phyloP scores from a whole-genome alignment of 1,284 basidiomycete species.

The Irpex sp. region DNA sequence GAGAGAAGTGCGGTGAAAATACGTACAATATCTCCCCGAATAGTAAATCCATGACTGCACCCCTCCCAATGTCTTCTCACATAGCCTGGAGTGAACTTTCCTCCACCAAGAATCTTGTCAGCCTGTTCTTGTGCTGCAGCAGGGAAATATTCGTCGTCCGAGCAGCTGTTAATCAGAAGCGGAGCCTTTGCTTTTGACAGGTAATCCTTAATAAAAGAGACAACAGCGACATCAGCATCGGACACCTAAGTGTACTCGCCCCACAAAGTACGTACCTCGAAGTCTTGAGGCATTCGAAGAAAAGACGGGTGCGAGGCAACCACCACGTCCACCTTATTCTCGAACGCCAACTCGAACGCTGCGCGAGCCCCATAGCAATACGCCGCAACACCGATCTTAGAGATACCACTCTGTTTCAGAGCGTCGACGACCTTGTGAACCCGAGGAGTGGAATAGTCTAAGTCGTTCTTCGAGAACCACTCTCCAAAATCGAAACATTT shows the following conservation, averaged over 20 bases:
- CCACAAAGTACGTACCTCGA: conserved; percentile 42
- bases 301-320: conserved; percentile 68
- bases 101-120: conserved; percentile 53
- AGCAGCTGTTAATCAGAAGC: conserved; percentile 62
- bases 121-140: conserved; percentile 41
- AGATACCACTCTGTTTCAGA: conserved; percentile 57
- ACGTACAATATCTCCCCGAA: conserved; percentile 31
- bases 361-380: conserved; percentile 67
- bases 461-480: conserved; percentile 38
- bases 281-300: conserved; percentile 56
- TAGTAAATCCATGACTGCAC: conserved; percentile 53
- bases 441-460: conserved; percentile 41
- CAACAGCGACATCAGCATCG: background rate
- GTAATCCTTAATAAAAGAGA: conserved; percentile 41
- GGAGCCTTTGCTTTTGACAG: conserved; percentile 42
- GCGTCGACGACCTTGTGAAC: conserved; percentile 56
- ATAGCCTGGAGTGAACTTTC: conserved; percentile 45
- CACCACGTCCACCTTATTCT: conserved; percentile 48
- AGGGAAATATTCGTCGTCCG: conserved; percentile 49
- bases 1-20: background rate
- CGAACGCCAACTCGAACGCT: conserved; percentile 63
- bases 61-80: conserved; percentile 41
- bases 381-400: conserved; percentile 53
- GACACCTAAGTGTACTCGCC: background rate
- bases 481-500: conserved; percentile 23